phyloP scores from a whole-genome alignment of 306 rosid species.

The Glycyrrhiza uralensis region DNA sequence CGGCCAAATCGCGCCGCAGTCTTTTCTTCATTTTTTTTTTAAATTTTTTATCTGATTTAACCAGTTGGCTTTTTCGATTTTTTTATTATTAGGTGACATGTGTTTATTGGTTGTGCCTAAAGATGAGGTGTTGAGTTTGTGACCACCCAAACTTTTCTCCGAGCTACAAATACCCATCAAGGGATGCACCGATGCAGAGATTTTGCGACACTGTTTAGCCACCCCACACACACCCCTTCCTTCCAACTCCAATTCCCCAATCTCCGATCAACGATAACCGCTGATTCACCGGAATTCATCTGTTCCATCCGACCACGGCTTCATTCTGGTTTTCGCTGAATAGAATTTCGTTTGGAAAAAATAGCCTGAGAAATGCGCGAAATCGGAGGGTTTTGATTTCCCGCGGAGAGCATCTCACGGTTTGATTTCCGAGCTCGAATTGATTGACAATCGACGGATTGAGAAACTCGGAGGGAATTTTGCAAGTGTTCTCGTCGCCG shows the following conservation, averaged over 20 bases:
- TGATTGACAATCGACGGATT: neutral
- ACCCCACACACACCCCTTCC: neutral
- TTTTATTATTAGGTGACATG: no score
- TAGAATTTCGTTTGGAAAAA: neutral
- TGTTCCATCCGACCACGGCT: neutral
- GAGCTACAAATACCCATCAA: constrained; percentile 4
- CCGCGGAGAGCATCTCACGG: neutral
- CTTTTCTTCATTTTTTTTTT: no score
- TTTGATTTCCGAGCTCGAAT: constrained; percentile 11
- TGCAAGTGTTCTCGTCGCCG: neutral
- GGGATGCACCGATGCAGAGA: neutral
- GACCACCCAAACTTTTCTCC: no score
- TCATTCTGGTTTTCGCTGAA: neutral
- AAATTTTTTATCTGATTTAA: no score
- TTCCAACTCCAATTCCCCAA: no score
- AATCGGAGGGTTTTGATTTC: constrained; percentile 22
- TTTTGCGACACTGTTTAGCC: neutral
- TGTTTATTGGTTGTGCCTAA: no score
- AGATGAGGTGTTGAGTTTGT: no score
- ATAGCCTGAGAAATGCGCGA: neutral
- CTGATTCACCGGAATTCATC: neutral
- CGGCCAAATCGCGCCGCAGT: no score
- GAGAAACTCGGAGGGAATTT: neutral
- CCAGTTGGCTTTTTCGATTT: no score
- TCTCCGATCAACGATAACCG: constrained; percentile 15